Base-by-base conservation (phyloP, 2,329 filamentous ascomycete genomes). In the Elsinoe arachidis region DNA sequence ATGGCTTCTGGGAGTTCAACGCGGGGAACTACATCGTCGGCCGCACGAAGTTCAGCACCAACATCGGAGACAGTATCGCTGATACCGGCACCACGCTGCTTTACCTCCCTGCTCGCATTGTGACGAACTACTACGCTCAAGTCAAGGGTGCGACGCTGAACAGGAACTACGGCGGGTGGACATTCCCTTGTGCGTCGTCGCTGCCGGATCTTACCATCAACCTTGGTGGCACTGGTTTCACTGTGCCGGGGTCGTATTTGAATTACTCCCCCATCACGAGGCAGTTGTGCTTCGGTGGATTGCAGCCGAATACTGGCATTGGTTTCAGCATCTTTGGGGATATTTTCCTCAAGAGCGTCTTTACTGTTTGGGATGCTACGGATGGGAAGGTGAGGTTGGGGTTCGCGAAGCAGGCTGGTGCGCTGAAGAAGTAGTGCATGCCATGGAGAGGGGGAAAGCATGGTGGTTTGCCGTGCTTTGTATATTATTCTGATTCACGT, bases 311-410 rank as follows among this genome's bases (percentile, higher is more conserved):
- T 62, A 65, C 69, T 0, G 77, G 75, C 17, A 68, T 84, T 43
- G 75, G 75, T 3, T 77, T 83, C 60, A 80, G 78, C 58, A 87
- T 91, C 65, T 78, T 89, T 53, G 88, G 88, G 5, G 86, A 90
- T 59, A 77, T 87, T 57, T 88, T 89, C 73, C 77, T 91, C 63
- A 91, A 91, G 79, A 81, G 82, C 56, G 76, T 86, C 62, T 88
- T 86, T 66, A 81, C 86, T 17, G 81, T 87, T 44, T 88, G 88
- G 68, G 84, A 56, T 12, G 19, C 38, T 14, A 59, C 58, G 15
- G 41, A 51, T 14, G 53, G 53, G 5, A 38, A 43, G 17, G 38
- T 56, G 1, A 15, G 54, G n/a, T 51, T 61, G 10, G 60, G 60
- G 3, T 59, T 61, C 19, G 60, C 60, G 17, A 60, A 69, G 62